Base-by-base conservation (phyloP, 352 stramenopile genomes). In the Aphanomyces euteiches region DNA sequence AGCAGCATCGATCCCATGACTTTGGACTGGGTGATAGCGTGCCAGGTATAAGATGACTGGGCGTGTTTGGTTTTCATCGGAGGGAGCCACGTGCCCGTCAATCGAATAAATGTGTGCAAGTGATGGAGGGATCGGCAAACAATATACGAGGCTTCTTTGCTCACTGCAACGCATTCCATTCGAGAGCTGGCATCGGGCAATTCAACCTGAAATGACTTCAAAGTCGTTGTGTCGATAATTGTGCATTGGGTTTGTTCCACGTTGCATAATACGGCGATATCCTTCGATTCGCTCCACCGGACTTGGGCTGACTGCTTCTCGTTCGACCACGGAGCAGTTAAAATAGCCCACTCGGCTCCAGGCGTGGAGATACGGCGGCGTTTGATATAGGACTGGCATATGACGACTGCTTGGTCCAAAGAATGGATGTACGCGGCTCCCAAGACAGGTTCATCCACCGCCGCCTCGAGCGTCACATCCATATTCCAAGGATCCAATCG, bases 201-300 rank as follows among this genome's bases (percentile, higher is more conserved):
- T 10, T 61, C 28, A 17, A 61, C 37, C 7, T 61, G 54, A 37
- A 61, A 40, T 39, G 19, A 15, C 13, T 61, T 37, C 5, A 40
- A 12, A 10, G 54, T 43, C 37, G 2, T 61, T 7, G 54, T 40
- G 54, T 61, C 21, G 54, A 61, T 15, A 5, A 61, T 40, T 7
- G 17, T 41, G 54, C 54, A 61, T 37, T 17, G 28, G 7, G 54
- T 61, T 10, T 61, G 54, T 37, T 28, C 39, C 13, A 37, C 21
- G 36, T 61, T 61, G 54, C 54, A 41, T 37, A 19, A 61, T 12
- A 41, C 54, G 39, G n/a, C 54, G 28, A 39, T 37, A 37, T 61
- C 54, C 54, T 61, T 61, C 0, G n/a, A 12, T n/a, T 28, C 15
- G 34, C 37, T 61, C 54, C 54, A 61, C 13, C 1, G 10, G 19